A percentile compares a stretch with the other conserved stretches of the same genome.
phyloP scores from a whole-genome alignment of 495 filamentous ascomycete genomes.

The Penicillium bialowiezense region DNA sequence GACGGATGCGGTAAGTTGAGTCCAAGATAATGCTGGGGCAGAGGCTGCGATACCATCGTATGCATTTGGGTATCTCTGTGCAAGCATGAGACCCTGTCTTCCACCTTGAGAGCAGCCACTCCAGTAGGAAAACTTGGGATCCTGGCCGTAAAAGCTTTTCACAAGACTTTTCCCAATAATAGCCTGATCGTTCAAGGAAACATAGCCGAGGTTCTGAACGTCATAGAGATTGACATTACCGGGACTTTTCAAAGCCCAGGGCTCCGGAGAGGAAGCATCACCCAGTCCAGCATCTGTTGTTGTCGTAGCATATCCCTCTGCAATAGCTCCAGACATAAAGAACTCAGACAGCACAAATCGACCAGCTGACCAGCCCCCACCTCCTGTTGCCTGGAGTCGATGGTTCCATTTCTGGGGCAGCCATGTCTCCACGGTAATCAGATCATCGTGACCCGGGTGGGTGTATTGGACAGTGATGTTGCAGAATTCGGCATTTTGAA shows the following conservation, averaged over 20 bases:
- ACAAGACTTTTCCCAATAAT: conserved; percentile 16
- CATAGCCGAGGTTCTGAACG: conserved; percentile 38
- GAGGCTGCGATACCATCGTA: conserved; percentile 62
- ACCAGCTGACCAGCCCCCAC: conserved; percentile 37
- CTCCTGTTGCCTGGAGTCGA: conserved; percentile 39
- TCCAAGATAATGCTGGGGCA: conserved; percentile 40
- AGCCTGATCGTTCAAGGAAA: conserved; percentile 33
- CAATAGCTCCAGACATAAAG: conserved; percentile 23
- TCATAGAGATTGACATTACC: conserved; percentile 39
- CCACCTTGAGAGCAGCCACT: conserved; percentile 49
- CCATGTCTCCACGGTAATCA: conserved; percentile 34
- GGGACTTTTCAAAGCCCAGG: conserved; percentile 37
- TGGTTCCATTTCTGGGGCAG: conserved; percentile 42
- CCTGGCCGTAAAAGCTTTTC: conserved; percentile 14
- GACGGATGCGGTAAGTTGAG: conserved; percentile 23
- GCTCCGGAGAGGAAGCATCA: neutral
- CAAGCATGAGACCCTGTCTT: conserved; percentile 40
- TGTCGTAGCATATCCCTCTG: conserved; percentile 37
- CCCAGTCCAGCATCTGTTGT: conserved; percentile 42
- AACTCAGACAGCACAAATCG: conserved; percentile 14
- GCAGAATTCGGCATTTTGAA: conserved; percentile 29
- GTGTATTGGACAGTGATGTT: conserved; percentile 44
- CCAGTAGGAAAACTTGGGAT: conserved; percentile 36
- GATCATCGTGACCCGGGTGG: conserved; percentile 36
- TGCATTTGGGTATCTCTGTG: conserved; percentile 37